Evolutionary conservation across 2,329 filamentous ascomycete genomes (phyloP), one percentile per base, ranked within the genome.

Genomic region (Cladobotryum mycophilum): DNA sequence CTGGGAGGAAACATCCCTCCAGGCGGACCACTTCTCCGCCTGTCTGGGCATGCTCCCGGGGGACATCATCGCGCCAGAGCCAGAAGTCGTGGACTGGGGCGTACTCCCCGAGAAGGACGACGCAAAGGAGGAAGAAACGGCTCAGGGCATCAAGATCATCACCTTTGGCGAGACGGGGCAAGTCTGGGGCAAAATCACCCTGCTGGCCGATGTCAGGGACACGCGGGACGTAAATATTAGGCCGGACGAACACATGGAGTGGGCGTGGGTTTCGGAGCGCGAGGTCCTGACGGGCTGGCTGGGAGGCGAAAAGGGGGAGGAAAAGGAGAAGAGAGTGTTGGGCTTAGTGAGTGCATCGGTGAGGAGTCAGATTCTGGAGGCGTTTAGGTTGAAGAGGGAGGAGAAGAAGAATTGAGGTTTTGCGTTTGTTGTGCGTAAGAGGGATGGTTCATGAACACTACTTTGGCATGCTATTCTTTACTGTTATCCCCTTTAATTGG

Each of bases 1-100:
- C 1, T 67, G 62, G 61, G 76, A 78, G 56, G 75, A 78, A 56
- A 60, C 73, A 0, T 67, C 70, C 0, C 64, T 78, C 0, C 41
- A 50, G 2, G 67, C 65, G 5, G 56, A 49, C 1, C 49, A 50
- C 6, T 61, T 72, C 2, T 56, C 55, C 9, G 52, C 52, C 4
- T 52, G 59, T 1, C 58, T 64, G 2, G 54, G 58, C 3, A 41
- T 49, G 1, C 38, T 60, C 37, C 13, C 33, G 4, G 20, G 12
- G 3, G 12, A 11, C 22, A 25, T n/a, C 18, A 9, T 3, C 20
- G 41, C 13, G 20, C 41, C 41, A 7, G 20, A 11, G 5, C 7
- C 34, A 8, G 3, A 4, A 11, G 45, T 22, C 14, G 22, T 25
- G 25, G 25, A 40, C 18, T 51, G 52, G 43, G 56, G 54, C 3